Evolutionary conservation across 805 yeast genomes (phyloP).

Genomic region (Barnettozyma wickerhamii): DNA sequence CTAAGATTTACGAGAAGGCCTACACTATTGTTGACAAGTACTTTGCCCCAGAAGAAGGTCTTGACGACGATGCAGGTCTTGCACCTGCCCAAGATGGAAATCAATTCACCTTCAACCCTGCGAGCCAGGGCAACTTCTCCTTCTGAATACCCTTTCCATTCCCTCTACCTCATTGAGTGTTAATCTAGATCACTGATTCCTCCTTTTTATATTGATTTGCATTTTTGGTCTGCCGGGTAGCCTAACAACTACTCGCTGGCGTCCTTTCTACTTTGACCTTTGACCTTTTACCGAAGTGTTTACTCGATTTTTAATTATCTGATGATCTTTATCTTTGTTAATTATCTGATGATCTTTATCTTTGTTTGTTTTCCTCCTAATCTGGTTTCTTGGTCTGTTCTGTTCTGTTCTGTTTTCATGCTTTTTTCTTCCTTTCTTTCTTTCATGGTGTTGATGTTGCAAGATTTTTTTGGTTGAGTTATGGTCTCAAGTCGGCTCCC

Average conservation of each 20-base stretch:
- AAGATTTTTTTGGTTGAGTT: too few relatives aligned
- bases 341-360: not conserved
- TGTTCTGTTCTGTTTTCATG: not conserved
- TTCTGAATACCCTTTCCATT: slow-evolving; percentile 12
- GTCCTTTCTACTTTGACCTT: not conserved
- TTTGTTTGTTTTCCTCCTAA: not conserved
- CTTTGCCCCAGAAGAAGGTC: slow-evolving; percentile 77
- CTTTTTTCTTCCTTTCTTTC: not conserved
- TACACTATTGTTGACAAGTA: slow-evolving; percentile 86
- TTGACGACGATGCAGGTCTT: slow-evolving; percentile 69
- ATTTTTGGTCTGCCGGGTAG: not conserved
- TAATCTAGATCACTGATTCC: not conserved
- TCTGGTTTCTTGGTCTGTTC: not conserved
- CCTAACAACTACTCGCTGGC: too few relatives aligned
- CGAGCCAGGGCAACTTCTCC: slow-evolving; percentile 37
- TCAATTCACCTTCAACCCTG: slow-evolving; percentile 83
- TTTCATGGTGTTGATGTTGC: too few relatives aligned
- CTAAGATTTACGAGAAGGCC: slow-evolving; percentile 88
- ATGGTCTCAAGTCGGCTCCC: too few relatives aligned
- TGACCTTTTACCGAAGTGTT: not conserved
- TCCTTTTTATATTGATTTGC: not conserved
- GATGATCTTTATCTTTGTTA: slow-evolving; percentile 1
- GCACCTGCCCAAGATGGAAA: slow-evolving; percentile 77
- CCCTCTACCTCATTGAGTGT: not conserved
- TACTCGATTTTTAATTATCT: slow-evolving; percentile 2